Percentiles rank a stretch among this genome's conserved stretches.
These are phyloP conservation scores for Zasmidium cellare DNA, from an alignment of 2,329 filamentous ascomycete species.

Conservation along the genomic window DNA sequence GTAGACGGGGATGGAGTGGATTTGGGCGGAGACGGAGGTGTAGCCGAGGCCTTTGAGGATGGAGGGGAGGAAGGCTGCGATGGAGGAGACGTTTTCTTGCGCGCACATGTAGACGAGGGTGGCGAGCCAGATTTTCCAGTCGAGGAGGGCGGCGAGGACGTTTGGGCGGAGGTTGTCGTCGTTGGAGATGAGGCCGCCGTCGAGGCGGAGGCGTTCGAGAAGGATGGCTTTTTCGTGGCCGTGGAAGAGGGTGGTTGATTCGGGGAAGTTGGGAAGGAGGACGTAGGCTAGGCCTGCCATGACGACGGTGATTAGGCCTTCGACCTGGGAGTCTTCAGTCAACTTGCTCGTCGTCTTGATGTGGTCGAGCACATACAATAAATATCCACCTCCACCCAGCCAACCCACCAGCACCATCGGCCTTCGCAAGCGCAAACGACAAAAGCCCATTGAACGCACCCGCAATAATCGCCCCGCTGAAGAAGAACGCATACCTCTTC, in stretches of 20 bases:
- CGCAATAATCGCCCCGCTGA: conserved; percentile 31
- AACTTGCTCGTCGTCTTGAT: neutral
- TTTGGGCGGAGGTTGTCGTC: neutral
- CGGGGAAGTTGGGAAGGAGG: conserved; percentile 63
- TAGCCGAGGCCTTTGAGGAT: conserved; percentile 18
- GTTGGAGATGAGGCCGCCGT: neutral
- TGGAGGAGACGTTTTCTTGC: conserved; percentile 17
- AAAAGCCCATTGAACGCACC: conserved; percentile 20
- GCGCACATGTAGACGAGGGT: conserved; percentile 7
- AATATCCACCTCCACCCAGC: conserved; percentile 7
- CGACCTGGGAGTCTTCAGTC: neutral
- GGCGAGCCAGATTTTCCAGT: conserved; percentile 10
- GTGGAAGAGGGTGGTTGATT: conserved; percentile 3
- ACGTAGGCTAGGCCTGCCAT: conserved; percentile 69
- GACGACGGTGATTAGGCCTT: conserved; percentile 39
- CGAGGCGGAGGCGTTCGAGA: neutral
- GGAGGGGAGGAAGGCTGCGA: conserved; percentile 15
- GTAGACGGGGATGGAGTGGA: conserved; percentile 15
- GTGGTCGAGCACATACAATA: neutral
- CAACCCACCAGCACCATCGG: conserved; percentile 33
- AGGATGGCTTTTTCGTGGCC: conserved; percentile 5
- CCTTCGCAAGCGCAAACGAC: conserved; percentile 30
- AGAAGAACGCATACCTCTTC: conserved; percentile 37
- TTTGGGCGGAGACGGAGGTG: conserved; percentile 8
- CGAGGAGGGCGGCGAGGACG: conserved; percentile 2